Base-by-base conservation (phyloP, 768 basidiomycete species). In the Paxillus rubicundulus region DNA sequence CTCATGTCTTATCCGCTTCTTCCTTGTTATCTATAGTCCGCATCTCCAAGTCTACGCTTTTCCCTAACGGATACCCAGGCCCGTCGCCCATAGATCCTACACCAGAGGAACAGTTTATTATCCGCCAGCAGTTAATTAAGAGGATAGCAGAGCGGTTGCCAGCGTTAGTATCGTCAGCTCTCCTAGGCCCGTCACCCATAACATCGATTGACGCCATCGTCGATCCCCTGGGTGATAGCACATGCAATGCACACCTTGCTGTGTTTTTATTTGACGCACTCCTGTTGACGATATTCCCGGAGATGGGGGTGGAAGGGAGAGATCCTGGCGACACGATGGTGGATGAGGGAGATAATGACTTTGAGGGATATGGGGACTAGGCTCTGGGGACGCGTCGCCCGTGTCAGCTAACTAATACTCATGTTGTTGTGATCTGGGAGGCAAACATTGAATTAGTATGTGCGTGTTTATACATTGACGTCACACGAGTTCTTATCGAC, bases 51-150 rank as follows among this genome's bases (percentile, higher is more conserved):
- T 77, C 77, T 9, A 79, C 86, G 8, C 75, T 98, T 24, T 98
- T 96, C 65, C 95, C 96, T 4, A 84, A 85, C 55, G 95, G 96
- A 13, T 92, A 91, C 70, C 93, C 92, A 1, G 89, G 80, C 0
- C 82, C 85, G 0, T 69, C 84, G 1, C 83, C 87, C 2, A 72
- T 79, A 1, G 89, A 91, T 40, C 95, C 94, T 16, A 83, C 86
- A 0, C 72, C 73, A 1, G 89, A 89, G 57, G 92, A 95, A 67
- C 87, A 91, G 58, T 72, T 73, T 2, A 77, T 72, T 32, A 73
- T 92, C 45, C 78, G 81, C 28, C 55, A 63, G 9, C 61, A 65
- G 42, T 55, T 82, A 4, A 70, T 78, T 41, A 51, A 60, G 49
- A 62, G 78, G 30, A 38, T 87, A 1, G 53, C 61, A 1, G 69